Conservation (phyloP, 768 basidiomycete genomes). For the Lactarius tabidus region DNA sequence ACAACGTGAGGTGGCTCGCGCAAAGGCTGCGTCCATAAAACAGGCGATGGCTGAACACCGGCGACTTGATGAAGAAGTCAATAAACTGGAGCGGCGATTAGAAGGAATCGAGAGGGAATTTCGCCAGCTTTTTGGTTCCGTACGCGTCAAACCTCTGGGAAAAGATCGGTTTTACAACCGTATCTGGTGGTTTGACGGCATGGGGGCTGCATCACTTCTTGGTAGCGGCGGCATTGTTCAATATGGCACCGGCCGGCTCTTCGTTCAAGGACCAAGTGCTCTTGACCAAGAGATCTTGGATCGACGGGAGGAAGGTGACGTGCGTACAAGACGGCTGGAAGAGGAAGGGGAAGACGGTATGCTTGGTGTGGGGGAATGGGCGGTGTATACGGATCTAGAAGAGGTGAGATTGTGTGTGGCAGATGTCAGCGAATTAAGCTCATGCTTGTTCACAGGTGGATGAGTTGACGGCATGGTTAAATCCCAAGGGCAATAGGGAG, state of each 20-base stretch:
- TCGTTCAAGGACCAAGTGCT: conserved; percentile 88
- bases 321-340: conserved; percentile 57
- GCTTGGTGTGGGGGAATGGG: conserved; percentile 81
- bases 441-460: conserved; percentile 53
- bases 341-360: conserved; percentile 81
- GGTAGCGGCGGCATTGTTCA: conserved; percentile 73
- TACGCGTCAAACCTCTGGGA: conserved; percentile 86
- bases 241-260: conserved; percentile 87
- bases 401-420: conserved; percentile 52
- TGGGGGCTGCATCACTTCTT: conserved; percentile 78
- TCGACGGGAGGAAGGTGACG: conserved; percentile 50
- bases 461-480: conserved; percentile 83
- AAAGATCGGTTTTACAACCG: conserved; percentile 92
- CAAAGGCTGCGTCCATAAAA: conserved; percentile 74
- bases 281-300: conserved; percentile 72
- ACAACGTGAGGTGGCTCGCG: conserved; percentile 74
- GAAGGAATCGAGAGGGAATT: conserved; percentile 93
- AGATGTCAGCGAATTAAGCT: background rate
- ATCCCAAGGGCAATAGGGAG: conserved; percentile 88
- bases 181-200: conserved; percentile 98
- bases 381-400: conserved; percentile 80
- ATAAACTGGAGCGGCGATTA: conserved; percentile 72
- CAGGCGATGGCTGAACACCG: conserved; percentile 80
- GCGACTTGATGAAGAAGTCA: conserved; percentile 83
- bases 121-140: conserved; percentile 77